Base-by-base conservation (phyloP, 352 stramenopile genomes). In the Pythium monospermum region DNA sequence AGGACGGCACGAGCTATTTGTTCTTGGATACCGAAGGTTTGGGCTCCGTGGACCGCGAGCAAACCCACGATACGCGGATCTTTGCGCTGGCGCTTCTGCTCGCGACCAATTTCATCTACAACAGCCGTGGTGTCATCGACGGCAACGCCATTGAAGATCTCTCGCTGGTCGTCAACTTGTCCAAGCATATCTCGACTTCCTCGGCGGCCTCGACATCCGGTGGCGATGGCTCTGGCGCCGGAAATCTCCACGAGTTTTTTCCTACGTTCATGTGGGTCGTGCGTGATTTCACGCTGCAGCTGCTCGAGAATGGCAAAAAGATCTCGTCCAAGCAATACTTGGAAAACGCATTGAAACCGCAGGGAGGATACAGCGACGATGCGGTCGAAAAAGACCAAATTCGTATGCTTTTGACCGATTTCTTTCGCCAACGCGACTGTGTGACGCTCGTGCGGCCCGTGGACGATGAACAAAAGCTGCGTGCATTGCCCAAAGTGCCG, bases 11-110 rank as follows among this genome's bases (percentile, higher is more conserved):
- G 15, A 87, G 61, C 47, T 61, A 87, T 22, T 37, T 96, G 21
- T 93, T 96, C 61, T 59, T 96, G 31, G 87, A 96, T 57, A 96
- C 87, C 5, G 87, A 96, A 58, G 87, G 87, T 4, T 68, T 96
- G 0, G 87, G 86, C 16, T 92, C 78, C 0, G 66, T 83, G 10
- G 78, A 95, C 39, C 82, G 85, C 49, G 70, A 82, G 48, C 78
- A 96, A 65, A 95, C 83, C 15, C 79, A 96, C 48, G 87, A 96
- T 68, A 91, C 83, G 52, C 81, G 85, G 49, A 91, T 96, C 61
- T 96, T 96, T 59, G 81, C 87, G 26, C 64, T 96, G 6, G 85
- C 84, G 26, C 55, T 96, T 61, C 64, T 96, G 18, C 65, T 96
- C 37, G 73, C 76, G 19, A 91, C 85, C 23, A 83, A 77, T 39